Percentiles rank a stretch among this genome's conserved stretches.
Evolutionary conservation across 2,329 filamentous ascomycete genomes (phyloP).

Genomic region (Zymoseptoria ardabiliae): DNA sequence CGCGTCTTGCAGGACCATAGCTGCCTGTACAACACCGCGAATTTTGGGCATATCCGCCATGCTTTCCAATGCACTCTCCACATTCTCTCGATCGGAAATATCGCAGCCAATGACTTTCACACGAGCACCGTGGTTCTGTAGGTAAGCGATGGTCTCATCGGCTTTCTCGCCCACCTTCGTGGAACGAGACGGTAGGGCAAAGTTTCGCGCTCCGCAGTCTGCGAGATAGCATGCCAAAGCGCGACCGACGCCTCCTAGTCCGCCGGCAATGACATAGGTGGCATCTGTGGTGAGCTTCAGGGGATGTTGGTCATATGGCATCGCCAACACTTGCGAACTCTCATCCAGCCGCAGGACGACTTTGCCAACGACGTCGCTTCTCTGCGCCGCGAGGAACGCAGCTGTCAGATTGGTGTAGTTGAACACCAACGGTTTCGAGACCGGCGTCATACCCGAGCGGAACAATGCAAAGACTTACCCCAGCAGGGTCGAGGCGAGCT

Average conservation of each 20-base stretch:
- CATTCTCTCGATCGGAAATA: neutral
- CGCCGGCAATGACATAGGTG: neutral
- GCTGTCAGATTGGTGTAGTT: neutral
- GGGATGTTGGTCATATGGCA: neutral
- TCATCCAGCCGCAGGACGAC: neutral
- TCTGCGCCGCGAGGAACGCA: neutral
- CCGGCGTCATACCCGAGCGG: neutral
- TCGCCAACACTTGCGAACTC: neutral
- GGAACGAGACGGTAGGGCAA: slow-evolving; percentile 1
- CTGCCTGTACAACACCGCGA: neutral
- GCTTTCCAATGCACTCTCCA: neutral
- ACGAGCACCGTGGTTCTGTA: neutral
- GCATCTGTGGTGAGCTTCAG: neutral
- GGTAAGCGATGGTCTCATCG: neutral
- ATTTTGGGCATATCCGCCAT: neutral
- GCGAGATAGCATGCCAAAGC: neutral
- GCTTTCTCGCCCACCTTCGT: neutral
- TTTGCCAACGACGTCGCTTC: neutral
- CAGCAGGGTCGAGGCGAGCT: neutral
- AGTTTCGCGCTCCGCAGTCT: neutral
- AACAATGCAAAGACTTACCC: neutral
- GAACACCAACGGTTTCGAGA: neutral
- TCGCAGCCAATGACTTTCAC: neutral
- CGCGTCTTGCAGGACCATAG: neutral
- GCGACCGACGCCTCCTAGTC: neutral